Evolutionary conservation across 768 basidiomycete genomes (phyloP), one percentile per base, ranked within the genome.

Genomic region (Auricularia auricula-judae): DNA sequence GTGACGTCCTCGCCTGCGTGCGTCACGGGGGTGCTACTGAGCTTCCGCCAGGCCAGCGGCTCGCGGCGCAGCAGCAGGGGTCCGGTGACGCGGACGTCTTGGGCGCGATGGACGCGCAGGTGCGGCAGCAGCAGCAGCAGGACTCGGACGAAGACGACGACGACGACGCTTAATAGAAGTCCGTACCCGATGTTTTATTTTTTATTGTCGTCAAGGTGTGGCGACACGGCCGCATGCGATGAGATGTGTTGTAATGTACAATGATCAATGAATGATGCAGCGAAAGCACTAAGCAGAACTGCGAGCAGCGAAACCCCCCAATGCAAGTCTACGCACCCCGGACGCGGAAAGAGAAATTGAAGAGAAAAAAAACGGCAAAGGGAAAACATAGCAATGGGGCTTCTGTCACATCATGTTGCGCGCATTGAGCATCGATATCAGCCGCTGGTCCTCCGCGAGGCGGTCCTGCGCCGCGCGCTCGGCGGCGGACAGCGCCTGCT

Each of bases 41-140:
- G 47, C 43, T 59, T 58, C 10, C 43, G 16, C 33, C 64, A 93
- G 91, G 91, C 58, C 88, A 88, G 78, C 79, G 91, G 62, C 80
- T 93, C 59, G 85, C 89, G 34, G 81, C 86, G 44, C 88, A 92
- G 71, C 89, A 89, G 67, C 89, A 89, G 23, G 7, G 23, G 34
- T 21, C 23, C 3, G 80, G 87, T 58, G 83, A 86, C 2, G 88
- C 90, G 68, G 91, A 93, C 71, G 73, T 93, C 58, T 77, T 91
- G 23, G 91, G 89, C 36, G 89, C 90, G 36, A 91, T 93, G 86
- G 87, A 83, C 44, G 91, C 89, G 1, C 83, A 90, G 71, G 85
- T 86, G 70, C 76, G 77, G 65, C 81, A 82, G 63, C 77, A 73
- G 3, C 80, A 82, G 35, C 85, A 83, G 62, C 70, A 77, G 16